These are phyloP conservation scores for Limtongozyma cylindracea DNA, from an alignment of 805 yeast genomes.

Conservation along the genomic window DNA sequence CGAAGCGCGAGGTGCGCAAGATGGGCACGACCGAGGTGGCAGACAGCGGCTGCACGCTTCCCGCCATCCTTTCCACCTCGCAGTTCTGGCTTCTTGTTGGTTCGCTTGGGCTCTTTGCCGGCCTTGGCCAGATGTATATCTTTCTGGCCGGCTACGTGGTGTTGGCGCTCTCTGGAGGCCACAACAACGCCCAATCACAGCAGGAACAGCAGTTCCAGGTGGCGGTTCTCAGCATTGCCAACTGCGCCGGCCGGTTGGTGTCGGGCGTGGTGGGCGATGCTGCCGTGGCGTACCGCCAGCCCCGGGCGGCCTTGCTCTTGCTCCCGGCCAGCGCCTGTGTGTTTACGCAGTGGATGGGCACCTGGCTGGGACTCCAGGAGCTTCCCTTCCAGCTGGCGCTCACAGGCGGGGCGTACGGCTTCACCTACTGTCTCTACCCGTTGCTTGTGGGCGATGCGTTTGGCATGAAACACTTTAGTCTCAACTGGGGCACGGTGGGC, in stretches of 20 bases:
- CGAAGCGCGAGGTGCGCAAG: conserved; percentile 11
- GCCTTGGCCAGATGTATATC: conserved; percentile 20
- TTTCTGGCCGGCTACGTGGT: conserved; percentile 19
- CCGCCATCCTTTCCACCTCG: no score
- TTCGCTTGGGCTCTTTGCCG: conserved; percentile 13
- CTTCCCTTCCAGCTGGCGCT: no score
- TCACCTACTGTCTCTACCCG: conserved; percentile 47
- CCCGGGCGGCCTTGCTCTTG: conserved; percentile 27
- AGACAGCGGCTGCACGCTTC: no score
- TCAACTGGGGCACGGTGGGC: conserved; percentile 51
- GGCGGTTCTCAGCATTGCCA: conserved; percentile 38
- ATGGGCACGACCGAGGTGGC: background rate
- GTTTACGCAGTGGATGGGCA: conserved; percentile 24
- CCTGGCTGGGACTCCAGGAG: conserved; percentile 7
- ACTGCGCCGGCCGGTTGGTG: conserved; percentile 37
- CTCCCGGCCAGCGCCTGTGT: conserved; percentile 22
- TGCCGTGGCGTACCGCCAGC: conserved; percentile 16
- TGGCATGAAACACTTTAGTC: conserved; percentile 41
- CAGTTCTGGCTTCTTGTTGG: conserved; percentile 14
- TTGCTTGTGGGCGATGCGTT: conserved; percentile 53
- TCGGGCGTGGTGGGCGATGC: conserved; percentile 44
- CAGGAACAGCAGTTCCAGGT: conserved; percentile 47
- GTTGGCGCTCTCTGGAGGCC: conserved; percentile 8
- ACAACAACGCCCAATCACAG: conserved; percentile 14
- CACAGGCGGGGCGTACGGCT: conserved; percentile 51